These are phyloP conservation scores for Eucalyptus viminalis DNA, from an alignment of 345 rosid genomes.

Conservation along the genomic window DNA sequence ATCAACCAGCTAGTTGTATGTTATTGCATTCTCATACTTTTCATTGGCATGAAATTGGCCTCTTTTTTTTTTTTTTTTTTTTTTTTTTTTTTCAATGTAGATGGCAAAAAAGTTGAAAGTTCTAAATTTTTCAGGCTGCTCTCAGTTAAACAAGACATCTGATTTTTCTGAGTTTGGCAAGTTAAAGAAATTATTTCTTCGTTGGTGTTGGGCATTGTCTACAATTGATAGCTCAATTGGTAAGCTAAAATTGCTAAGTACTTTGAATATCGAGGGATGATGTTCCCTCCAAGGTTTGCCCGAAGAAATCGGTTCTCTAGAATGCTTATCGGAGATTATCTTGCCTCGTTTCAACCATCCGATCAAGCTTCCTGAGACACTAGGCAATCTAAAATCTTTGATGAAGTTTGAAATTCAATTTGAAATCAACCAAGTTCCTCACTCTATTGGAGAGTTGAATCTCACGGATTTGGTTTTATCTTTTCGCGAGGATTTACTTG, in stretches of 20 bases:
- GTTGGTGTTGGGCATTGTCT: too few relatives aligned
- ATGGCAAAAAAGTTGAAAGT: not conserved
- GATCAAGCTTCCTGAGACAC: not conserved
- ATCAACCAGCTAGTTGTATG: too few relatives aligned
- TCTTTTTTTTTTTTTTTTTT: too few relatives aligned
- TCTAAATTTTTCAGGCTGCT: not conserved
- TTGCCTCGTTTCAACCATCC: accelerated
- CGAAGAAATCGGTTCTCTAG: not conserved
- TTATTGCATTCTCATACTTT: too few relatives aligned
- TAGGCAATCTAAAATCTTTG: not conserved
- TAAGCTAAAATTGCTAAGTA: not conserved
- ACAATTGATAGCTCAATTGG: not conserved
- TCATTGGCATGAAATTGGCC: not conserved
- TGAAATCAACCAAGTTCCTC: too few relatives aligned
- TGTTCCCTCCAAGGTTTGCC: not conserved
- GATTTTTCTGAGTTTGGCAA: not conserved
- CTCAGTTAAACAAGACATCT: not conserved
- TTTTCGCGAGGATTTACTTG: too few relatives aligned
- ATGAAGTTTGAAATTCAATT: not conserved
- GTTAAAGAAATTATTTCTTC: not conserved
- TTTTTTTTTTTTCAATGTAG: not conserved
- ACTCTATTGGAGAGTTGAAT: too few relatives aligned
- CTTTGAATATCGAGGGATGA: not conserved
- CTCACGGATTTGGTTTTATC: too few relatives aligned
- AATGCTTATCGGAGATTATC: not conserved